These are phyloP conservation scores for Linnemannia elongata DNA, from an alignment of 192 early-diverging fungal genomes.

Conservation along the genomic window DNA sequence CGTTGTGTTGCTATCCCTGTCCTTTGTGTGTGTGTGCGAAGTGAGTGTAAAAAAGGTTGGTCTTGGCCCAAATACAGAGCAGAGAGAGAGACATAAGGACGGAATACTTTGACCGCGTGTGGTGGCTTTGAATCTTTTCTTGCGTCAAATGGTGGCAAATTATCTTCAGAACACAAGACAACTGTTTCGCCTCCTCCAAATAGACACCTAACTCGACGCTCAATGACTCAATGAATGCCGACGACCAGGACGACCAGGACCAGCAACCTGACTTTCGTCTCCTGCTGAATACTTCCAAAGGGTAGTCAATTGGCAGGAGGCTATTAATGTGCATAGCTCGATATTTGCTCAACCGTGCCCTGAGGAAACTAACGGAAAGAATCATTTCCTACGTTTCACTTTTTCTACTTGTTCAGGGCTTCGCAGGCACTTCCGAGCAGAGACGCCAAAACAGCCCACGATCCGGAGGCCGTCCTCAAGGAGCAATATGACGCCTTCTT, in stretches of 20 bases:
- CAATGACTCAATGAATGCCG: constrained; percentile 28
- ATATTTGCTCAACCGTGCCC: neutral
- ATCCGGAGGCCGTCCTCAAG: constrained; percentile 16
- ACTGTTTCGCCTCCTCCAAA: neutral
- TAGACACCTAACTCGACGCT: neutral
- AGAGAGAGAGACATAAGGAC: neutral
- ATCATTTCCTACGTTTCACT: neutral
- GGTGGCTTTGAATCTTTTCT: neutral
- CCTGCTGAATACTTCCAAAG: constrained; percentile 25
- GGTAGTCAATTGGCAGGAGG: neutral
- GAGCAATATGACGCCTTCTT: constrained; percentile 43
- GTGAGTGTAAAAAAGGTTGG: no score
- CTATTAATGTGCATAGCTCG: neutral
- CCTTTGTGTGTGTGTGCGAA: no score
- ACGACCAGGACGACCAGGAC: constrained; percentile 47
- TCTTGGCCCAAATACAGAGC: no score
- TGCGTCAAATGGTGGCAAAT: neutral
- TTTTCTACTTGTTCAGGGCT: neutral
- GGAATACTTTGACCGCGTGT: neutral
- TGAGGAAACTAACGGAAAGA: no score
- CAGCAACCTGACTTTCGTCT: constrained; percentile 50
- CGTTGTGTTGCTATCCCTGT: neutral
- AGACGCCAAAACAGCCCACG: constrained; percentile 26
- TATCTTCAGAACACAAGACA: neutral
- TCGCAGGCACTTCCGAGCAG: constrained; percentile 35